Evolutionary conservation across 768 basidiomycete species (phyloP).

Genomic region (Gymnopilus dilepis): DNA sequence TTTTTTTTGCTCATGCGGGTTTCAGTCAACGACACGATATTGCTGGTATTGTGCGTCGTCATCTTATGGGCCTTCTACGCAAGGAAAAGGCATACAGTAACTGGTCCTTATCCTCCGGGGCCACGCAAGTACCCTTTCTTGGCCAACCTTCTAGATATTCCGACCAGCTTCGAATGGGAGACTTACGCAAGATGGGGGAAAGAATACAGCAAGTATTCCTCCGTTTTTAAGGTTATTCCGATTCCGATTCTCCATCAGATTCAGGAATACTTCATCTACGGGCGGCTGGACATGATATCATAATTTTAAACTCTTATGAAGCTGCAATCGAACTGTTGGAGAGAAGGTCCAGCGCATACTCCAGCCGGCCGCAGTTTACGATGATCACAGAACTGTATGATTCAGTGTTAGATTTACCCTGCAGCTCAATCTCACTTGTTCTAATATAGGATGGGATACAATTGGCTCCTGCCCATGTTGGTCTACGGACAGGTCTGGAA

Average conservation of each 20-base stretch:
- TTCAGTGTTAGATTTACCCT: too few relatives aligned
- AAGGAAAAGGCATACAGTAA: slow-evolving; percentile 10
- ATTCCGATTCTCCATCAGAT: slow-evolving; percentile 14
- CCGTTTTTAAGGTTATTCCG: neutral
- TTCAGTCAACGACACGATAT: too few relatives aligned
- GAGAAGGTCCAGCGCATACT: slow-evolving; percentile 27
- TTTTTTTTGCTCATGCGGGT: too few relatives aligned
- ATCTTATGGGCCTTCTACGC: neutral
- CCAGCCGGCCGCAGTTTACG: slow-evolving; percentile 18
- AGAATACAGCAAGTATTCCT: slow-evolving; percentile 38
- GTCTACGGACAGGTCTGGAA: slow-evolving; percentile 30
- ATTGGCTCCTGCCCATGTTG: slow-evolving; percentile 24
- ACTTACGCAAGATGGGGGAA: slow-evolving; percentile 47
- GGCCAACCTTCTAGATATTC: slow-evolving; percentile 51
- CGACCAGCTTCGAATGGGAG: slow-evolving; percentile 47
- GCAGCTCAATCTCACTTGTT: too few relatives aligned
- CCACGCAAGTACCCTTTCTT: slow-evolving; percentile 47
- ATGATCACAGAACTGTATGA: slow-evolving; percentile 23
- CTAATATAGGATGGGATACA: slow-evolving; percentile 22
- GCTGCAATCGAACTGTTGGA: slow-evolving; percentile 27
- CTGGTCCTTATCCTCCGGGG: slow-evolving; percentile 40
- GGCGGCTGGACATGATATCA: slow-evolving; percentile 23
- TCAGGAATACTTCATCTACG: slow-evolving; percentile 30
- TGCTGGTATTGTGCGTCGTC: neutral
- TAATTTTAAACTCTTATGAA: slow-evolving; percentile 28